Conservation (phyloP, 805 yeast genomes). For the Trichomonascus vanleenenianus region DNA sequence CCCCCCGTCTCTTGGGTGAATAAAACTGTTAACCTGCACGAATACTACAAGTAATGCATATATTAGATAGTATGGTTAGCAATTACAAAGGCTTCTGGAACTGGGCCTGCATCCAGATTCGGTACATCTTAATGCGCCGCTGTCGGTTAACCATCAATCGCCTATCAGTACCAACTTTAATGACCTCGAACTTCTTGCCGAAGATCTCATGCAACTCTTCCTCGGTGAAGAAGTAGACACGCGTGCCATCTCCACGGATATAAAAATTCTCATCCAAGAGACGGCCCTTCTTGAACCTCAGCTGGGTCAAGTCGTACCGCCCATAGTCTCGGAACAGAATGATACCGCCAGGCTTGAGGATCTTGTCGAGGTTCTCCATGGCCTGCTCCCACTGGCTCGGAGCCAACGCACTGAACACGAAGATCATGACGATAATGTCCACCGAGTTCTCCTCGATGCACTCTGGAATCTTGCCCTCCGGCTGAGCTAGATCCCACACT, state of each 20-base stretch:
- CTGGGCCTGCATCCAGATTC: slow-evolving; percentile 95
- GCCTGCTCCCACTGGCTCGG: slow-evolving; percentile 91
- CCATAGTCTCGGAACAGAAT: slow-evolving; percentile 92
- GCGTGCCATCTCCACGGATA: slow-evolving; percentile 95
- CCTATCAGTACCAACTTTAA: slow-evolving; percentile 80
- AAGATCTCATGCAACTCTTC: slow-evolving; percentile 79
- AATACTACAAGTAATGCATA: neutral
- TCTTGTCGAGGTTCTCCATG: slow-evolving; percentile 54
- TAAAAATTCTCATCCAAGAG: slow-evolving; percentile 87
- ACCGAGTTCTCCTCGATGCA: slow-evolving; percentile 73
- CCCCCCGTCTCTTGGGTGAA: too few species aligned
- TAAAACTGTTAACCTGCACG: too few species aligned
- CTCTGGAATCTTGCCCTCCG: slow-evolving; percentile 68
- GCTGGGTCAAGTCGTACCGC: slow-evolving; percentile 90
- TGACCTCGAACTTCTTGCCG: slow-evolving; percentile 54
- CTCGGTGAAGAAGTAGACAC: slow-evolving; percentile 95
- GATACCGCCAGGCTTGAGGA: slow-evolving; percentile 89
- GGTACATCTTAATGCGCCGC: slow-evolving; percentile 87
- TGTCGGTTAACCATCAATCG: slow-evolving; percentile 86
- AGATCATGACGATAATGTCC: slow-evolving; percentile 90
- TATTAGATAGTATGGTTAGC: slow-evolving; percentile 8
- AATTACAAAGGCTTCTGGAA: slow-evolving; percentile 36
- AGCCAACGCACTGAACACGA: slow-evolving; percentile 85
- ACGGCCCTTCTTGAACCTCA: slow-evolving; percentile 83
- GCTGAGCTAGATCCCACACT: slow-evolving; percentile 92